These are phyloP conservation scores for Samsoniella hepiali DNA, from an alignment of 2,329 filamentous ascomycete genomes.

Conservation along the genomic window DNA sequence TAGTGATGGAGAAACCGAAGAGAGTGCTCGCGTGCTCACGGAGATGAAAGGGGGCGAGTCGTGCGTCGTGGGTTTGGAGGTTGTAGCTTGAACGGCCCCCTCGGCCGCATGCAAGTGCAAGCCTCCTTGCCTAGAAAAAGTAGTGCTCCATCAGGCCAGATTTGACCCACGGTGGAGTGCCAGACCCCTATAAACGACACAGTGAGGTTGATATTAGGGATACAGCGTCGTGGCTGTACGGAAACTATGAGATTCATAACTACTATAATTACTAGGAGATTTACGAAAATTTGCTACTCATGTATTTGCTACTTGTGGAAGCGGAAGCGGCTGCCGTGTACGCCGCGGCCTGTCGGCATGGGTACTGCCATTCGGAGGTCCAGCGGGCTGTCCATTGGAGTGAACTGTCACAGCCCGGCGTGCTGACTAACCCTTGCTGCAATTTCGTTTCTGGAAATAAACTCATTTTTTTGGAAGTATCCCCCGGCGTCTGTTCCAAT, in stretches of 20 bases:
- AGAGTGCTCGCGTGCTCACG: background rate
- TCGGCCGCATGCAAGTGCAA: constrained; percentile 3
- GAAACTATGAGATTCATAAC: background rate
- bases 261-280: too few relatives aligned
- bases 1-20: background rate
- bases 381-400: too few relatives aligned
- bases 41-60: constrained; percentile 14
- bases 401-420: too few relatives aligned
- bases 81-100: constrained; percentile 6
- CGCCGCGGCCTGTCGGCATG: background rate
- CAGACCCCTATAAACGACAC: background rate
- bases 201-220: background rate
- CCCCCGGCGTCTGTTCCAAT: too few relatives aligned
- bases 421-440: too few relatives aligned
- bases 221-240: background rate
- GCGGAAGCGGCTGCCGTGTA: background rate
- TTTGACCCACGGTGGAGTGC: constrained; percentile 10
- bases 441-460: too few relatives aligned
- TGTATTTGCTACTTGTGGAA: background rate
- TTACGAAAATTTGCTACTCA: too few relatives aligned
- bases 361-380: too few relatives aligned
- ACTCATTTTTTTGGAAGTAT: too few relatives aligned
- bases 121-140: background rate
- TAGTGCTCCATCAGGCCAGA: constrained; percentile 15
- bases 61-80: constrained; percentile 6